Evolutionary conservation across 2,329 filamentous ascomycete genomes (phyloP), one percentile per base, ranked within the genome.

Genomic region (Fusarium temperatum): DNA sequence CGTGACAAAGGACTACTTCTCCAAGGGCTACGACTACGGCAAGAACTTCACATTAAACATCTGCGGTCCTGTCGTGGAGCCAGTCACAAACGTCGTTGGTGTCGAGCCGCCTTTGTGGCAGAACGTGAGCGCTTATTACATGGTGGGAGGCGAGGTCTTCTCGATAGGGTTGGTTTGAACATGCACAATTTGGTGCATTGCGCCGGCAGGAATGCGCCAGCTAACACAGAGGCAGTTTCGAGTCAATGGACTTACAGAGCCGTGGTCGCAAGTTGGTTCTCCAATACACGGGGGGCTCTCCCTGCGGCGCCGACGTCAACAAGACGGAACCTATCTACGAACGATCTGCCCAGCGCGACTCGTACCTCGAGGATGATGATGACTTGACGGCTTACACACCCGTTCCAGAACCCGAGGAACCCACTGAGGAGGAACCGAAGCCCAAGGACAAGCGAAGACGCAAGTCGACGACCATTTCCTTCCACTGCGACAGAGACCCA

Each of bases 401-500:
- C 20, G 65, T 74, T 7, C 70, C 71, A 36, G 66, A 68, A 44
- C 55, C 65, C 5, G 66, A 61, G 18, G 66, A 66, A 22, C 57
- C 66, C 5, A 24, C 41, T 64, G 80, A 73, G 47, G 60, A 74
- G 68, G 79, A 72, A 35, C 68, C 57, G 36, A 64, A 77, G 54
- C 57, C 69, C 30, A 53, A 63, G 15, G 77, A 77, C 51, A 78
- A 77, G 56, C 72, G 63, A 47, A 85, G 89, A 50, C 87, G 88
- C 75, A 96, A 96, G 81, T 97, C 94, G 5, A 93, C 95, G 18
- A 91, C 95, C 66, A 94, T 99, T 82, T 96, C 95, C 30, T 96
- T 98, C 81, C 92, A 96, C 74, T 99, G 96, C 86, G 95, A 98
- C 80, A 90, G 90, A 71, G 95, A 98, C 77, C 91, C 94, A 3